Evolutionary conservation across 352 stramenopile genomes (phyloP).

Genomic region (Thraustotheca clavata): DNA sequence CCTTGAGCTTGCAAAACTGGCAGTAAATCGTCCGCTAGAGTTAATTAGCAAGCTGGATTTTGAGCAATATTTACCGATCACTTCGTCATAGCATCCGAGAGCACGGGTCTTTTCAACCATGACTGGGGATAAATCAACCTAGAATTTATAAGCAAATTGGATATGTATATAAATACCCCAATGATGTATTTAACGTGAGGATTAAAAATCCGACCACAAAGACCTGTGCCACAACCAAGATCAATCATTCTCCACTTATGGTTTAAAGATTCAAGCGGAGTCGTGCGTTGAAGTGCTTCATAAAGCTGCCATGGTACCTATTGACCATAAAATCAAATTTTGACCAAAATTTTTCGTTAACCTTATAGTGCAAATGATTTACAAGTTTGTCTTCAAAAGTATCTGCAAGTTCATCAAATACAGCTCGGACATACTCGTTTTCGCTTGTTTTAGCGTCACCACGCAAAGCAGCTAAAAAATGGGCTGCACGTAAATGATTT

Average conservation of each 20-base stretch:
- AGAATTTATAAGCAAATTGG: neutral
- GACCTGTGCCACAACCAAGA: slow-evolving; percentile 64
- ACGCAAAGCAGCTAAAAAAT: slow-evolving; percentile 57
- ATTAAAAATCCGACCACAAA: slow-evolving; percentile 58
- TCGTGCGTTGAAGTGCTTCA: slow-evolving; percentile 41
- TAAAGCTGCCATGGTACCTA: slow-evolving; percentile 58
- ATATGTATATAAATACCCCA: slow-evolving; percentile 30
- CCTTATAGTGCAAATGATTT: slow-evolving; percentile 63
- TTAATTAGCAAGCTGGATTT: neutral
- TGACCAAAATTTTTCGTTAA: slow-evolving; percentile 21
- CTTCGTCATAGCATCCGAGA: slow-evolving; percentile 56
- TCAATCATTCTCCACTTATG: slow-evolving; percentile 38
- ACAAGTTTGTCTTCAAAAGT: slow-evolving; percentile 78
- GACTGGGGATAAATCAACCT: slow-evolving; percentile 71
- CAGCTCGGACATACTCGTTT: slow-evolving; percentile 54
- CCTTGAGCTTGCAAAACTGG: slow-evolving; percentile 27
- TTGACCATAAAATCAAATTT: too few species aligned
- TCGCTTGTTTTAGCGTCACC: slow-evolving; percentile 40
- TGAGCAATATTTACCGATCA: slow-evolving; percentile 39
- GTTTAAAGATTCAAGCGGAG: slow-evolving; percentile 26
- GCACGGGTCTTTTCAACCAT: slow-evolving; percentile 73
- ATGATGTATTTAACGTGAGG: slow-evolving; percentile 45
- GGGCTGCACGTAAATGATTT: slow-evolving; percentile 45
- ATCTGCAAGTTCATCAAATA: slow-evolving; percentile 73
- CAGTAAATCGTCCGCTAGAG: neutral